Percentiles rank a stretch among this genome's conserved stretches.
Evolutionary conservation across 2,329 filamentous ascomycete genomes (phyloP).

Genomic region (Arthroderma sp.): DNA sequence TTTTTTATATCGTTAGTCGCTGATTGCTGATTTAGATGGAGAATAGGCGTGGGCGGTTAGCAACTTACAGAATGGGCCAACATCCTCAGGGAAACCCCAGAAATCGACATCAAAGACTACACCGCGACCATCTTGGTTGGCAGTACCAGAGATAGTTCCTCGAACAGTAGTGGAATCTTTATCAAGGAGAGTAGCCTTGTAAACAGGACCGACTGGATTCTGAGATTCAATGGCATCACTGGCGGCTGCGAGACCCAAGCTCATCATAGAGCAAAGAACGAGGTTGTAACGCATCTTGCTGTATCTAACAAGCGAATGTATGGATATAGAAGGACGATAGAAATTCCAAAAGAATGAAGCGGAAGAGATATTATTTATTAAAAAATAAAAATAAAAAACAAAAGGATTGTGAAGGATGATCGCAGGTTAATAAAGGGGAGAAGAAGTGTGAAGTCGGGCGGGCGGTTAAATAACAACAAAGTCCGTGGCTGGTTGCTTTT

Average conservation of each 20-base stretch:
- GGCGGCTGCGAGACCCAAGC: conserved; percentile 14
- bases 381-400: too few relatives aligned
- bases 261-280: conserved; percentile 10
- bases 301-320: too few relatives aligned
- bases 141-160: conserved; percentile 37
- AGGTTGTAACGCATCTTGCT: conserved; percentile 13
- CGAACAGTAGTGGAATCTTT: conserved; percentile 42
- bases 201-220: conserved; percentile 44
- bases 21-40: background rate
- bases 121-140: conserved; percentile 39
- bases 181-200: conserved; percentile 44
- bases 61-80: conserved; percentile 46
- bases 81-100: conserved; percentile 41
- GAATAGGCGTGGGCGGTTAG: background rate
- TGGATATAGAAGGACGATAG: too few relatives aligned
- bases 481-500: too few relatives aligned
- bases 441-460: too few relatives aligned
- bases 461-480: too few relatives aligned
- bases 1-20: background rate
- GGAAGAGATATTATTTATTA: too few relatives aligned
- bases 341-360: too few relatives aligned
- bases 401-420: too few relatives aligned
- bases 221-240: conserved; percentile 35
- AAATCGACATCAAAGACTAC: conserved; percentile 44
- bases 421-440: too few relatives aligned